Evolutionary conservation across 805 yeast species (phyloP).

Genomic region (Candida krabiensis): DNA sequence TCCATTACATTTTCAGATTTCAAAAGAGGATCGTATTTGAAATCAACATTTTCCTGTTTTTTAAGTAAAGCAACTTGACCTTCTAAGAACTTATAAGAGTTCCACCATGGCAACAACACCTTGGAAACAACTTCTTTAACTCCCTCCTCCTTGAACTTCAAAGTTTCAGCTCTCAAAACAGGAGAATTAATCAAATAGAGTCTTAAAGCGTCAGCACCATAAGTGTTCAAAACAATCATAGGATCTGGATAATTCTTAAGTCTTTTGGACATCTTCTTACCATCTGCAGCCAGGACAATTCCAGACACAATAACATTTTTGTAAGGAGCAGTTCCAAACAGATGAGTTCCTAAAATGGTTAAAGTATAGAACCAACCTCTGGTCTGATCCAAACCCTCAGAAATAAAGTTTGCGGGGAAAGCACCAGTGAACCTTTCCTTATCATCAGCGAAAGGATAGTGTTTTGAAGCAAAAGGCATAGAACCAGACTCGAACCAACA

Average conservation of each 20-base stretch:
- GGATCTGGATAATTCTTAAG: conserved; percentile 99
- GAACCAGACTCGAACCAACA: conserved; percentile 99
- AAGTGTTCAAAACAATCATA: conserved; percentile 69
- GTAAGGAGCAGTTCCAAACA: conserved; percentile 91
- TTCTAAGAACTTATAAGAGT: conserved; percentile 93
- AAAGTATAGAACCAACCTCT: conserved; percentile 99
- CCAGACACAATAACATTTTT: conserved; percentile 95
- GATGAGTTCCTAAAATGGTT: conserved; percentile 91
- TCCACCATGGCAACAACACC: conserved; percentile 98
- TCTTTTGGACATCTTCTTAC: conserved; percentile 98
- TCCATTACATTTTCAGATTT: conserved; percentile 91
- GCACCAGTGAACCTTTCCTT: conserved; percentile 64
- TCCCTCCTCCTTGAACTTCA: conserved; percentile 98
- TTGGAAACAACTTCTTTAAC: conserved; percentile 96
- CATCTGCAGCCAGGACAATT: conserved; percentile 95
- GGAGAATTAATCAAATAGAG: conserved; percentile 96
- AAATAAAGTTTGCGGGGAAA: conserved; percentile 96
- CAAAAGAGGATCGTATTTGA: conserved; percentile 65
- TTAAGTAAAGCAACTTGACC: conserved; percentile 85
- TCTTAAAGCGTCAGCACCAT: conserved; percentile 98
- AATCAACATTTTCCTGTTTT: conserved; percentile 70
- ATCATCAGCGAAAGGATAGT: conserved; percentile 91
- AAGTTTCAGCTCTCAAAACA: conserved; percentile 92
- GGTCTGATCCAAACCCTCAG: conserved; percentile 99
- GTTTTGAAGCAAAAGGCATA: conserved; percentile 97